phyloP scores from a whole-genome alignment of 208 protist species.

The Leishmania major region DNA sequence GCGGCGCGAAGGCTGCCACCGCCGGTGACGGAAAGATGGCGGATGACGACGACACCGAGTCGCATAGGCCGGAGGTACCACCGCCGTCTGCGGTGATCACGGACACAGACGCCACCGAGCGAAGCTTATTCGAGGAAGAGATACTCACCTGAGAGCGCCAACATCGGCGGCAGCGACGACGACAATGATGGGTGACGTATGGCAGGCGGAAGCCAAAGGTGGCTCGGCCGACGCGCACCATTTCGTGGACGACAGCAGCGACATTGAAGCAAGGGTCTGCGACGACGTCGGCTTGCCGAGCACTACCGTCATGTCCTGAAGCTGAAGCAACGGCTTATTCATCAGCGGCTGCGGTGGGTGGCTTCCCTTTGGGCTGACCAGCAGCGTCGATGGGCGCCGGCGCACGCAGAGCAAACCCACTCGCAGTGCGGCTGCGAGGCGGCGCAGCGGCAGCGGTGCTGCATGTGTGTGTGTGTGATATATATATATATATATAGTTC shows the following conservation, averaged over 20 bases:
- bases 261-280: background rate
- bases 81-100: too few relatives aligned
- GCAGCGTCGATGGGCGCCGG: background rate
- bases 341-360: conserved; percentile 9
- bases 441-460: background rate
- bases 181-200: background rate
- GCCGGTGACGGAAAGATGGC: background rate
- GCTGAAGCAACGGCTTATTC: conserved; percentile 19
- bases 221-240: background rate
- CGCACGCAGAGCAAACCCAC: background rate
- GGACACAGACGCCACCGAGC: too few relatives aligned
- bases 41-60: background rate
- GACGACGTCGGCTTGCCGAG: conserved; percentile 14
- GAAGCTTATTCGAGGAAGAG: too few relatives aligned
- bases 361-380: background rate
- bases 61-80: too few relatives aligned
- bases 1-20: too few relatives aligned
- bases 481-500: too few relatives aligned
- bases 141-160: too few relatives aligned
- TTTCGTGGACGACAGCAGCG: conserved; percentile 6
- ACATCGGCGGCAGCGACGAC: background rate
- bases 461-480: background rate
- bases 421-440: background rate
- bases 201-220: background rate
- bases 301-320: conserved; percentile 20